Base-by-base conservation (phyloP, 306 rosid genomes). In the Acmispon strigosus region DNA sequence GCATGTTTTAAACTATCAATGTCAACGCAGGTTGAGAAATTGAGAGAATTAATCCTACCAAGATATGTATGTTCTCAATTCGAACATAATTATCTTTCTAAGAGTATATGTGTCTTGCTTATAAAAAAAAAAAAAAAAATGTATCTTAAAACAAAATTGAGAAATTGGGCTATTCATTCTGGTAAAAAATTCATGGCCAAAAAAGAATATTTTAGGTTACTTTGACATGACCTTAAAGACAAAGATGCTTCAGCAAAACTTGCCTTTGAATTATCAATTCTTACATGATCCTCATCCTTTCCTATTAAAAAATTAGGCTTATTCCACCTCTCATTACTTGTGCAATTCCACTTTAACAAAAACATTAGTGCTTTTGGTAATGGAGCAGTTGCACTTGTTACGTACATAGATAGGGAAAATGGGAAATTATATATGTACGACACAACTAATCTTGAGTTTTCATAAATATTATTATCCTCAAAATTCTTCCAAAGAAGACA, bases 141-240 rank as follows among this genome's bases (percentile, higher is more conserved):
- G 4, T 27, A 27, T n/a, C n/a, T n/a, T n/a, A n/a, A n/a, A n/a
- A n/a, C n/a, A n/a, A n/a, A n/a, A n/a, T n/a, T n/a, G 32, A 22
- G 32, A 27, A 27, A 27, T 27, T n/a, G 32, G 32, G 3, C 2
- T 4, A 27, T 27, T 27, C 32, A n/a, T n/a, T n/a, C n/a, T n/a
- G n/a, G n/a, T n/a, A n/a, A 27, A 6, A 32, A 32, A 32, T 5
- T 32, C 7, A 32, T 37, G 19, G 20, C 19, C 10, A 27, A 8
- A 5, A 47, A 12, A 10, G 51, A 47, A 48, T 18, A 66, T 20
- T 59, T 24, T 13, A 76, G 62, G 77, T 52, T 72, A 77, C 81
- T 70, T 43, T 43, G 75, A 66, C 66, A 79, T 43, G 66, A 42
- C 69, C 76, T 67, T 73, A 14, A 67, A 73, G 75, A 73, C 76